phyloP scores from a whole-genome alignment of 371 early-diverging fungal species.

The Apophysomyces ossiformis region DNA sequence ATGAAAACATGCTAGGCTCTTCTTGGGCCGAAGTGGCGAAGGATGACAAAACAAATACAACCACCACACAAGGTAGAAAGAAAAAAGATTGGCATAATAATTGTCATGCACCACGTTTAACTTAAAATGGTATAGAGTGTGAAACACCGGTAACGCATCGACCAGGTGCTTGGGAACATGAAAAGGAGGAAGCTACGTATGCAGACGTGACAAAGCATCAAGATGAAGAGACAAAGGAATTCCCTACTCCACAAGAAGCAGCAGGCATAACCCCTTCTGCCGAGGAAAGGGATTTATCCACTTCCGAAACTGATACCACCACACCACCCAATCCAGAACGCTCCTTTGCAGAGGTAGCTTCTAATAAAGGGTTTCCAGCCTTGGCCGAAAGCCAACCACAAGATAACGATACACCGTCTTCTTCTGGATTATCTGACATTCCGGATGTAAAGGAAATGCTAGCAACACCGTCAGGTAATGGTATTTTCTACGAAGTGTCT shows the following conservation, averaged over 20 bases:
- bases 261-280: slow-evolving; percentile 23
- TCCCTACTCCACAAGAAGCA: slow-evolving; percentile 39
- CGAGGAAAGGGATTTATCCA: slow-evolving; percentile 40
- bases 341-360: slow-evolving; percentile 45
- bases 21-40: slow-evolving; percentile 41
- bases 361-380: slow-evolving; percentile 41
- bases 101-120: too few species aligned
- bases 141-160: slow-evolving; percentile 13
- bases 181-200: slow-evolving; percentile 23
- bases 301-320: slow-evolving; percentile 20
- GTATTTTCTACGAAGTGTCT: neutral
- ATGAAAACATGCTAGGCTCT: slow-evolving; percentile 14
- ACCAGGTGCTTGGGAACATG: slow-evolving; percentile 23
- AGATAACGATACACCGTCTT: neutral
- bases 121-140: slow-evolving; percentile 2
- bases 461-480: slow-evolving; percentile 28
- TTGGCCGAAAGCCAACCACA: slow-evolving; percentile 23
- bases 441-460: slow-evolving; percentile 54
- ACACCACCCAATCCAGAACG: slow-evolving; percentile 45
- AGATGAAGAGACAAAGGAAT: slow-evolving; percentile 28
- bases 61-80: slow-evolving; percentile 7
- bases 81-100: neutral
- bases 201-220: slow-evolving; percentile 37
- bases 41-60: slow-evolving; percentile 6
- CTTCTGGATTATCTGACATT: slow-evolving; percentile 29